Conservation (phyloP, 805 yeast genomes). For the Sugiyamaella smithiae region DNA sequence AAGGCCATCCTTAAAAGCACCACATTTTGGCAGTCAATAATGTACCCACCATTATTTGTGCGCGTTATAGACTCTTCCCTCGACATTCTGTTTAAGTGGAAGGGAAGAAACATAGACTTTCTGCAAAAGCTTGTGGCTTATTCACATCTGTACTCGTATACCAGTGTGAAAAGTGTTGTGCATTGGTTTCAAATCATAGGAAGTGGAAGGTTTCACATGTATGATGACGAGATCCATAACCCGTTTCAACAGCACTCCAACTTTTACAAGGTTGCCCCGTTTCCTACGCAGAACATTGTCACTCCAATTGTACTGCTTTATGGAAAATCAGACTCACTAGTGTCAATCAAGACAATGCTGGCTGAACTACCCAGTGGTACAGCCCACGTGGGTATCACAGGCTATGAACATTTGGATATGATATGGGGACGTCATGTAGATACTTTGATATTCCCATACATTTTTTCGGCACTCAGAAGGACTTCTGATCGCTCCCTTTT, state of each 20-base stretch:
- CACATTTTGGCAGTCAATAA: slow-evolving; percentile 70
- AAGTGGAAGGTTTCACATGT: slow-evolving; percentile 80
- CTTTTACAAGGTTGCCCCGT: slow-evolving; percentile 51
- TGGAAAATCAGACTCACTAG: slow-evolving; percentile 78
- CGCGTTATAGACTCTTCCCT: slow-evolving; percentile 70
- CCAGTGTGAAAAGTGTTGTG: slow-evolving; percentile 89
- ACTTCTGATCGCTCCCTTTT: too few relatives aligned
- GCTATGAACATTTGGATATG: slow-evolving; percentile 88
- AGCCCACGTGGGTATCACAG: slow-evolving; percentile 51
- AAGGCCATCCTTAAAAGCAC: slow-evolving; percentile 74
- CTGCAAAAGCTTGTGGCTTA: slow-evolving; percentile 77
- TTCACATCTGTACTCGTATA: slow-evolving; percentile 84
- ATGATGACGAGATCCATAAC: slow-evolving; percentile 52
- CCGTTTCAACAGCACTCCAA: slow-evolving; percentile 24
- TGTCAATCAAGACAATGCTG: slow-evolving; percentile 77
- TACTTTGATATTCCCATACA: slow-evolving; percentile 25
- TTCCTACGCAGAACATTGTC: slow-evolving; percentile 63
- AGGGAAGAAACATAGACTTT: slow-evolving; percentile 61
- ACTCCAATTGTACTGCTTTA: slow-evolving; percentile 77
- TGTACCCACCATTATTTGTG: slow-evolving; percentile 74
- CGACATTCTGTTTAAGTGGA: slow-evolving; percentile 75
- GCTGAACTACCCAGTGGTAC: slow-evolving; percentile 56
- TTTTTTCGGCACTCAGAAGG: slow-evolving; percentile 22
- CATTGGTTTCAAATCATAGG: slow-evolving; percentile 94
- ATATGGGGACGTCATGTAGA: slow-evolving; percentile 78